phyloP scores from a whole-genome alignment of 257 asterid species.

The Nicotiana benthamiana region DNA sequence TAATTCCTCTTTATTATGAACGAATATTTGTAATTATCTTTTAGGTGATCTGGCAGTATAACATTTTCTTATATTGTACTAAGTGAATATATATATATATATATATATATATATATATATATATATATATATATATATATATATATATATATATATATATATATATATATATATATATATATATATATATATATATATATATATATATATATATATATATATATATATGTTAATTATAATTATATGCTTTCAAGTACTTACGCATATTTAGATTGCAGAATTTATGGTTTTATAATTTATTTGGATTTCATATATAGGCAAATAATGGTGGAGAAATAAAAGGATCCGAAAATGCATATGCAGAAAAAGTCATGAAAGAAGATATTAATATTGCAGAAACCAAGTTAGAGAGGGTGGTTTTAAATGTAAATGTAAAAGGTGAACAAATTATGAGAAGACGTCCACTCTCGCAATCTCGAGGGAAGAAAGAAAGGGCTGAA shows the following conservation, averaged over 20 bases:
- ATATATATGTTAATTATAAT: no score
- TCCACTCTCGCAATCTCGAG: conserved; percentile 10
- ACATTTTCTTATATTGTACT: no score
- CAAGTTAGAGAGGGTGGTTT: background rate
- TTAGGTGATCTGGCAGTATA: no score
- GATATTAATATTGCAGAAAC: background rate
- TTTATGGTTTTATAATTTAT: background rate
- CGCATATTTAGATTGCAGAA: background rate
- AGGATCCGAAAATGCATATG: background rate
- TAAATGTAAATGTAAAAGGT: conserved; percentile 1
- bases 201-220: no score
- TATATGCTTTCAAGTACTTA: background rate
- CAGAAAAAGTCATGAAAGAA: background rate
- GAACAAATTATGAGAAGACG: conserved; percentile 18
- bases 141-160: no score
- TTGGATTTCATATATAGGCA: background rate
- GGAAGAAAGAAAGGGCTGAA: conserved; percentile 20
- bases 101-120: no score
- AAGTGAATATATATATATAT: no score
- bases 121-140: no score
- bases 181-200: no score
- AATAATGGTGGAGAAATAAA: background rate
- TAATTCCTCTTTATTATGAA: no score
- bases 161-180: no score
- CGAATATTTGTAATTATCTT: no score